Conservation (phyloP, 371 early-diverging fungal genomes). For the Mucor indicus region DNA sequence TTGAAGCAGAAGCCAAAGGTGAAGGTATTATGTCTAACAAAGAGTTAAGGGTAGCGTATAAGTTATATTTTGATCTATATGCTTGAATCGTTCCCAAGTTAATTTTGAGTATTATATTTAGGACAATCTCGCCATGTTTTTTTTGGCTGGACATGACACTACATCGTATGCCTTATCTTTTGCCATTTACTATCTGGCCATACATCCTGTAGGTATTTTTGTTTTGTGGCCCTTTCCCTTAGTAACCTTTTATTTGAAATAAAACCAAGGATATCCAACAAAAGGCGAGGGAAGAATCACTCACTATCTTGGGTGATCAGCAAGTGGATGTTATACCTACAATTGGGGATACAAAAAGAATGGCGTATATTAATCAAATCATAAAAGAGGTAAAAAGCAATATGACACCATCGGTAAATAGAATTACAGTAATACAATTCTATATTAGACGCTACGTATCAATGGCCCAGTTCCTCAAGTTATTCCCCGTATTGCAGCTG, state of each 20-base stretch:
- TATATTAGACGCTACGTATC: conserved; percentile 40
- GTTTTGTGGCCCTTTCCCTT: no score
- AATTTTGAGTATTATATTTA: neutral
- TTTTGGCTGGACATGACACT: conserved; percentile 33
- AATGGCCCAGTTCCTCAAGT: conserved; percentile 22
- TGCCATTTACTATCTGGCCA: conserved; percentile 30
- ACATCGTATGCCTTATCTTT: conserved; percentile 26
- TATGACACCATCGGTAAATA: no score
- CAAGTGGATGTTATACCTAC: conserved; percentile 20
- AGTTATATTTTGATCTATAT: no score
- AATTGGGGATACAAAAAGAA: conserved; percentile 16
- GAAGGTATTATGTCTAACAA: conserved; percentile 16
- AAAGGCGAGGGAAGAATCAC: conserved; percentile 24
- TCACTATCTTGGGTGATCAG: conserved; percentile 17
- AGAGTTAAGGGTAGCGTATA: conserved; percentile 32
- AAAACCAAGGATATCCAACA: conserved; percentile 18
- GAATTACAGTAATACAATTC: neutral
- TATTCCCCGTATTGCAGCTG: conserved; percentile 17
- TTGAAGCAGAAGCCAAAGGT: conserved; percentile 28
- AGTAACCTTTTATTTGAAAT: neutral
- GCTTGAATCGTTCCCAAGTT: no score
- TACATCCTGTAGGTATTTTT: conserved; percentile 12
- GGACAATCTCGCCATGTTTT: conserved; percentile 18
- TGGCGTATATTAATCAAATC: conserved; percentile 18
- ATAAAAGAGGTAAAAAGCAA: conserved; percentile 28